Conservation (phyloP, 352 stramenopile species). For the Pilasporangium apinafurcum region DNA sequence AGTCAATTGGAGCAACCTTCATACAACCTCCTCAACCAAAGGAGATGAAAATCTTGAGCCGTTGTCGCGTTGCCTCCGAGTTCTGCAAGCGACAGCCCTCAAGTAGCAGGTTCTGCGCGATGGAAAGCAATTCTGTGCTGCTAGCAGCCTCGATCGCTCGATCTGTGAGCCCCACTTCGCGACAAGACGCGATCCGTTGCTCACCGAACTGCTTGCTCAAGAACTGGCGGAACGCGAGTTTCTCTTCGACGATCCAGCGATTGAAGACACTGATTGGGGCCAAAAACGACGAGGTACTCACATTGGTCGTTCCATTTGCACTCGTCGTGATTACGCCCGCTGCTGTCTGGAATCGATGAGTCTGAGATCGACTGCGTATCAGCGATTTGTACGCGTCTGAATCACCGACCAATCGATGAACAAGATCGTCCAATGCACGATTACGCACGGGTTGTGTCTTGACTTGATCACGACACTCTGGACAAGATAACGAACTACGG, state of each 20-base stretch:
- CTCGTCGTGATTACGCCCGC: not conserved
- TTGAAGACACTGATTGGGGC: constrained; percentile 56
- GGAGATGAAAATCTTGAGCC: constrained; percentile 72
- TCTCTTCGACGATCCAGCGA: constrained; percentile 41
- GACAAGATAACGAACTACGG: constrained; percentile 64
- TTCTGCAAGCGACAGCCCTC: constrained; percentile 38
- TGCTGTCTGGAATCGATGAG: not conserved
- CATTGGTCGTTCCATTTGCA: not conserved
- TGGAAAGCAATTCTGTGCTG: constrained; percentile 37
- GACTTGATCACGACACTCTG: constrained; percentile 63
- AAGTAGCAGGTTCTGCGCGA: constrained; percentile 60
- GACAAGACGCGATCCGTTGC: constrained; percentile 46
- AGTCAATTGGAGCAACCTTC: constrained; percentile 10
- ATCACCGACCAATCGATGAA: constrained; percentile 58
- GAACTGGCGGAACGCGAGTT: constrained; percentile 33
- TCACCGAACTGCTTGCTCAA: constrained; percentile 58
- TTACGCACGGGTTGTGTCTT: constrained; percentile 70
- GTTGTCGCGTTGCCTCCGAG: constrained; percentile 38
- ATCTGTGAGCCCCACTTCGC: constrained; percentile 60
- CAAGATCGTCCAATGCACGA: constrained; percentile 74
- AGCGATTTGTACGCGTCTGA: constrained; percentile 49
- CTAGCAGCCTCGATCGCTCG: constrained; percentile 39
- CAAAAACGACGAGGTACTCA: constrained; percentile 10
- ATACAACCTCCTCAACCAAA: constrained; percentile 48
- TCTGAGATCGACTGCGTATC: not conserved